phyloP scores from a whole-genome alignment of 768 basidiomycete genomes.

The Lyophyllum decastes region DNA sequence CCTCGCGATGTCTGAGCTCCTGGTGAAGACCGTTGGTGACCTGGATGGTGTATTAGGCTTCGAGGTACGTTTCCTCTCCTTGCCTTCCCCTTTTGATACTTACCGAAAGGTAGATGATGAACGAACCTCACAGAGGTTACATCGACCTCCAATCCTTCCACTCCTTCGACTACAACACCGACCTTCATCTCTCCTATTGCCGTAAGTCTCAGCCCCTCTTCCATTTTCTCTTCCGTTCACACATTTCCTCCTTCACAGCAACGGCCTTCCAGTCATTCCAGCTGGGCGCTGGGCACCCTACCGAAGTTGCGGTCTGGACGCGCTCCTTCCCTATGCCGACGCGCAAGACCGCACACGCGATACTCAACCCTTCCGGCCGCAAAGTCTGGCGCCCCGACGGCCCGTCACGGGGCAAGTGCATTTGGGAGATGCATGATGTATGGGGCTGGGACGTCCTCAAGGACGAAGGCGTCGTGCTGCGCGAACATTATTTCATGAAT shows the following conservation, averaged over 20 bases:
- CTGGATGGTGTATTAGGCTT: constrained; percentile 86
- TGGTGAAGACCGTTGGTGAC: constrained; percentile 70
- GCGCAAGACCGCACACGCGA: constrained; percentile 50
- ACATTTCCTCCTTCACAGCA: constrained; percentile 42
- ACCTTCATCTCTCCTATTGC: constrained; percentile 80
- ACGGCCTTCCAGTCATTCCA: constrained; percentile 88
- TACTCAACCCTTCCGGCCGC: constrained; percentile 60
- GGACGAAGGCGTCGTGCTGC: constrained; percentile 69
- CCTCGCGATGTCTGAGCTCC: constrained; percentile 70
- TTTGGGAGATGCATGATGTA: constrained; percentile 92
- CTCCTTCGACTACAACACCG: constrained; percentile 91
- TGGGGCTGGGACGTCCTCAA: constrained; percentile 84
- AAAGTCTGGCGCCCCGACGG: constrained; percentile 77
- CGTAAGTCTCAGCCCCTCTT: constrained; percentile 47
- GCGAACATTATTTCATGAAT: constrained; percentile 82
- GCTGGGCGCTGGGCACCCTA: constrained; percentile 88
- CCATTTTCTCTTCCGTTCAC: neutral
- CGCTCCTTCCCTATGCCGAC: constrained; percentile 92
- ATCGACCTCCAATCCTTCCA: constrained; percentile 81
- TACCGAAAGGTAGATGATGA: constrained; percentile 65
- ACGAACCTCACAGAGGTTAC: constrained; percentile 95
- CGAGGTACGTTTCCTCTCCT: constrained; percentile 53
- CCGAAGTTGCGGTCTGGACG: constrained; percentile 74
- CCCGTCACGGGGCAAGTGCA: constrained; percentile 68
- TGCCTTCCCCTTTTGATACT: neutral